These are phyloP conservation scores for Mucor piriformis DNA, from an alignment of 371 early-diverging fungal genomes.

Conservation along the genomic window DNA sequence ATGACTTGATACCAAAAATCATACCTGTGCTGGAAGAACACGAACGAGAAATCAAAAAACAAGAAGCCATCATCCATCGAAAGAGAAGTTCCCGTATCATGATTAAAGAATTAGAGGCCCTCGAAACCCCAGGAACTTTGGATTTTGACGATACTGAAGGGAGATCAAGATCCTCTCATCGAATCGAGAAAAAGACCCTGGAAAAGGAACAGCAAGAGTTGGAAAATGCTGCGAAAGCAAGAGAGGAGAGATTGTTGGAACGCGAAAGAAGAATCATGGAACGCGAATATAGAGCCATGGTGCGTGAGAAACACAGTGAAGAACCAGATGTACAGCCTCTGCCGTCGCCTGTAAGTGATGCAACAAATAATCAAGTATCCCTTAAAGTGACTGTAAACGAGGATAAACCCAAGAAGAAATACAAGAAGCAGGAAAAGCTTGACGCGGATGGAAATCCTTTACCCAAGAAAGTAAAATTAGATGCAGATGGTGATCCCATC, in stretches of 20 bases:
- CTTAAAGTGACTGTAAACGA: conserved; percentile 7
- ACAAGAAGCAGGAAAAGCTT: conserved; percentile 2
- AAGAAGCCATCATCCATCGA: conserved; percentile 61
- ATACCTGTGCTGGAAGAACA: conserved; percentile 58
- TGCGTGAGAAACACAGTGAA: conserved; percentile 36
- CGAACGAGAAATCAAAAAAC: conserved; percentile 51
- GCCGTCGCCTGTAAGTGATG: background rate
- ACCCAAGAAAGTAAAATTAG: conserved; percentile 10
- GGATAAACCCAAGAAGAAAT: conserved; percentile 18
- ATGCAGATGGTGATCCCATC: conserved; percentile 17
- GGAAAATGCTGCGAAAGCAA: conserved; percentile 44
- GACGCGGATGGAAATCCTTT: conserved; percentile 19
- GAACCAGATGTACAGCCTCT: conserved; percentile 5
- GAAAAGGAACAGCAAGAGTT: conserved; percentile 40
- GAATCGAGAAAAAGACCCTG: conserved; percentile 43
- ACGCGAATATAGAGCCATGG: conserved; percentile 28
- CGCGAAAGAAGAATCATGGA: conserved; percentile 57
- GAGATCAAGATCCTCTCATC: conserved; percentile 28
- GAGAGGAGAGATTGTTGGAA: conserved; percentile 53
- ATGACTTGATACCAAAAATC: conserved; percentile 64
- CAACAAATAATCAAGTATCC: background rate
- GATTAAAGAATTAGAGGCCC: conserved; percentile 54
- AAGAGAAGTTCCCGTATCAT: conserved; percentile 73
- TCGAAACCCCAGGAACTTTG: conserved; percentile 33
- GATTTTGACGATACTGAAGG: background rate